These are phyloP conservation scores for Parastagonospora avenae DNA, from an alignment of 2,329 filamentous ascomycete genomes.

Conservation along the genomic window DNA sequence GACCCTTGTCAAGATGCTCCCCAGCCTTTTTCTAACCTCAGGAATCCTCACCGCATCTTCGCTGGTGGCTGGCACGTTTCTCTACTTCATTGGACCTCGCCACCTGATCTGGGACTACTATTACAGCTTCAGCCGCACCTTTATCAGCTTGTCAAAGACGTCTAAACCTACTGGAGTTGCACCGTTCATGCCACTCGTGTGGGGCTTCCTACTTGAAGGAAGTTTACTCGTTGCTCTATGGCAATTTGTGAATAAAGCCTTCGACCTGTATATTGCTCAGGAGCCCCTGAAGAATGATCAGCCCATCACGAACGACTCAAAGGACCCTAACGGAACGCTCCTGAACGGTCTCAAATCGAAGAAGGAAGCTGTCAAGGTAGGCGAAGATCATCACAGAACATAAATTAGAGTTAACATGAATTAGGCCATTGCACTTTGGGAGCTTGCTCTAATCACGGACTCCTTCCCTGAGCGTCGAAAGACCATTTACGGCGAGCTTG, in stretches of 20 bases:
- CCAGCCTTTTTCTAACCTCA: constrained; percentile 20
- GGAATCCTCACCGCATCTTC: constrained; percentile 50
- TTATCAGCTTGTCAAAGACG: constrained; percentile 76
- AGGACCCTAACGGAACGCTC: constrained; percentile 89
- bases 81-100: constrained; percentile 40
- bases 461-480: constrained; percentile 76
- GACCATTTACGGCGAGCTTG: constrained; percentile 84
- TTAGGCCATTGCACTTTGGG: constrained; percentile 87
- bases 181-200: constrained; percentile 60
- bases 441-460: constrained; percentile 78
- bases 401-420: constrained; percentile 9
- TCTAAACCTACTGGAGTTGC: constrained; percentile 63
- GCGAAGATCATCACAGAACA: constrained; percentile 15
- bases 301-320: constrained; percentile 82
- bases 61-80: constrained; percentile 46
- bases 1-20: constrained; percentile 24
- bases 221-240: constrained; percentile 73
- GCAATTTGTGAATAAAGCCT: constrained; percentile 76
- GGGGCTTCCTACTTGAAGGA: constrained; percentile 60
- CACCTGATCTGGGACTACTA: constrained; percentile 55
- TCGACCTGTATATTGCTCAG: constrained; percentile 79
- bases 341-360: constrained; percentile 83
- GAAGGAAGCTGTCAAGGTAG: constrained; percentile 74
- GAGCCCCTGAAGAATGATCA: constrained; percentile 83
- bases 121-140: constrained; percentile 70